These are phyloP conservation scores for Alternaria sp. DNA, from an alignment of 2,329 filamentous ascomycete species.

Conservation along the genomic window DNA sequence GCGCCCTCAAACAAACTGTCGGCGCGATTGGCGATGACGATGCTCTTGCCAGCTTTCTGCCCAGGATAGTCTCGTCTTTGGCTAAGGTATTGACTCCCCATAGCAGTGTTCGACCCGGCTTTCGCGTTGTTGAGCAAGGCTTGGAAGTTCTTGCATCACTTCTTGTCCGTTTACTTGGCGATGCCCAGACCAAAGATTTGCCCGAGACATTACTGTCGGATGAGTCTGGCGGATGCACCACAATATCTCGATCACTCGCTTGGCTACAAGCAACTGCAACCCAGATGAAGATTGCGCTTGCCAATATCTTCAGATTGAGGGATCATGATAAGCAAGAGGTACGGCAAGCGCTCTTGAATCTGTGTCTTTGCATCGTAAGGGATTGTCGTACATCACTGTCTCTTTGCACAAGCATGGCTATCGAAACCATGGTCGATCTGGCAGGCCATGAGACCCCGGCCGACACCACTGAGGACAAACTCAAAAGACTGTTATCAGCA, in stretches of 20 bases:
- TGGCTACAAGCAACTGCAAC: slow-evolving; percentile 83
- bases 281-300: slow-evolving; percentile 84
- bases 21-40: slow-evolving; percentile 71
- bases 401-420: slow-evolving; percentile 72
- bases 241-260: slow-evolving; percentile 53
- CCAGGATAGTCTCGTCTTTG: slow-evolving; percentile 83
- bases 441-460: slow-evolving; percentile 55
- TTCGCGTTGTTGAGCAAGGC: slow-evolving; percentile 68
- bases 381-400: slow-evolving; percentile 77
- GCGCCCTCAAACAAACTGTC: slow-evolving; percentile 68
- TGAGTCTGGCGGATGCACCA: slow-evolving; percentile 20
- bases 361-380: slow-evolving; percentile 79
- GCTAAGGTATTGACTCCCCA: slow-evolving; percentile 76
- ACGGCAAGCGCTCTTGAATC: slow-evolving; percentile 67
- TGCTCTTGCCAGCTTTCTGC: slow-evolving; percentile 84
- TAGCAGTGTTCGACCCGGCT: slow-evolving; percentile 64
- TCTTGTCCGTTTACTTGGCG: slow-evolving; percentile 55
- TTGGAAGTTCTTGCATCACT: slow-evolving; percentile 63
- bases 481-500: slow-evolving; percentile 68
- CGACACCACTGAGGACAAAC: slow-evolving; percentile 47
- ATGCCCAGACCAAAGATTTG: slow-evolving; percentile 47
- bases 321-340: slow-evolving; percentile 74
- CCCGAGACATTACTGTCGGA: slow-evolving; percentile 17
- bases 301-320: slow-evolving; percentile 77
- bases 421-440: slow-evolving; percentile 81